These are phyloP conservation scores for Sarcodon sp. DNA, from an alignment of 768 basidiomycete species.

Conservation along the genomic window DNA sequence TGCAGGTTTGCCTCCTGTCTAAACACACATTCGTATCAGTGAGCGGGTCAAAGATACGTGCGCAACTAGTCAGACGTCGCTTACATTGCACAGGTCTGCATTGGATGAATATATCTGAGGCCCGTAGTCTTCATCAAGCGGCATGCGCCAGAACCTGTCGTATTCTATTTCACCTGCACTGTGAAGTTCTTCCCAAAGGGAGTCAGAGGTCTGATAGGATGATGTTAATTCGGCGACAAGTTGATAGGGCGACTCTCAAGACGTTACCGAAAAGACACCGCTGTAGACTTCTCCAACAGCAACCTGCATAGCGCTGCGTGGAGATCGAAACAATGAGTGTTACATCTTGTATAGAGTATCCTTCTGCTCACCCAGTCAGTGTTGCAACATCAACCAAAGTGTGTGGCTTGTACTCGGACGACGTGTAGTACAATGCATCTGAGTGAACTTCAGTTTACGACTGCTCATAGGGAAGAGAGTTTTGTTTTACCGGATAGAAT, in stretches of 20 bases:
- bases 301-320: conserved; percentile 50
- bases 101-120: conserved; percentile 68
- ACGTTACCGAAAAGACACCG: conserved; percentile 60
- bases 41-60: background rate
- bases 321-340: background rate
- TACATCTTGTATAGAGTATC: background rate
- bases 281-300: conserved; percentile 68
- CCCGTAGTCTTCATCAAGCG: conserved; percentile 70
- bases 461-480: too few relatives aligned
- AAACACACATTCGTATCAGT: background rate
- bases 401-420: conserved; percentile 65
- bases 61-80: conserved; percentile 5
- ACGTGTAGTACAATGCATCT: conserved; percentile 81
- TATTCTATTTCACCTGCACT: conserved; percentile 61
- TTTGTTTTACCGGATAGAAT: conserved; percentile 44
- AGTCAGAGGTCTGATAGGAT: conserved; percentile 47
- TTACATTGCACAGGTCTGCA: conserved; percentile 72
- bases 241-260: conserved; percentile 9
- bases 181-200: conserved; percentile 59
- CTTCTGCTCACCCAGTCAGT: conserved; percentile 49
- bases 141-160: conserved; percentile 87
- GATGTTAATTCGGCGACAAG: background rate
- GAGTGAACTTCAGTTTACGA: background rate
- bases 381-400: conserved; percentile 84
- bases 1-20: conserved; percentile 63